These are phyloP conservation scores for Daedaleopsis nitida DNA, from an alignment of 768 basidiomycete species.

Conservation along the genomic window DNA sequence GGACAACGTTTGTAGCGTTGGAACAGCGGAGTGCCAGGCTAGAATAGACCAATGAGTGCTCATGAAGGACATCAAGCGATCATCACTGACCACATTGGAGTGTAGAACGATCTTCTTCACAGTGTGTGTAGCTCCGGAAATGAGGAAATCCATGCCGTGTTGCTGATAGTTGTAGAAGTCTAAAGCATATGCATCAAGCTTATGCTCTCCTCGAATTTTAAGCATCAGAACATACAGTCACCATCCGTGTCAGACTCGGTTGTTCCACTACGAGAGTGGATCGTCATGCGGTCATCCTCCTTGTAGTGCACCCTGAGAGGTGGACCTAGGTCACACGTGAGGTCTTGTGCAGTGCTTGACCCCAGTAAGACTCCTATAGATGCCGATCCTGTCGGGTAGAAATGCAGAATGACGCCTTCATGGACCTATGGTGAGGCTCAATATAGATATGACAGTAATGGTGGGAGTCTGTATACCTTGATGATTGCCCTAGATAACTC, in stretches of 20 bases:
- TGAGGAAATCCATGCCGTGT: conserved; percentile 84
- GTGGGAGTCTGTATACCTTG: conserved; percentile 47
- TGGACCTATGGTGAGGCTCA: conserved; percentile 53
- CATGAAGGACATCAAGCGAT: not conserved
- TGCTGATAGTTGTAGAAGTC: conserved; percentile 96
- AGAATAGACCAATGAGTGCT: not conserved
- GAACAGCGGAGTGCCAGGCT: conserved; percentile 90
- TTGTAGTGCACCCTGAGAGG: conserved; percentile 81
- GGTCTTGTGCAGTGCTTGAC: conserved; percentile 80
- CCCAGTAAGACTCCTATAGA: conserved; percentile 67
- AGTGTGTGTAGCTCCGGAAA: conserved; percentile 68
- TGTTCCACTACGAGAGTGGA: conserved; percentile 56
- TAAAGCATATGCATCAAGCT: conserved; percentile 29
- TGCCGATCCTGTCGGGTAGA: conserved; percentile 55
- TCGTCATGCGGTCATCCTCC: conserved; percentile 87
- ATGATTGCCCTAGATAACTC: conserved; percentile 69
- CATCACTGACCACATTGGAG: conserved; percentile 72
- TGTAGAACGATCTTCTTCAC: conserved; percentile 88
- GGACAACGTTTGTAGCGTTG: conserved; percentile 91
- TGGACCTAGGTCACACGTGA: conserved; percentile 76
- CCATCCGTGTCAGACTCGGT: conserved; percentile 51
- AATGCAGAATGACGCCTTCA: conserved; percentile 69
- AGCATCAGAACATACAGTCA: conserved; percentile 43
- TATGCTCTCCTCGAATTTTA: not conserved
- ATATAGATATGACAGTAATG: not conserved